Evolutionary conservation across 768 basidiomycete species (phyloP).

Genomic region (Termitomyces sp.): DNA sequence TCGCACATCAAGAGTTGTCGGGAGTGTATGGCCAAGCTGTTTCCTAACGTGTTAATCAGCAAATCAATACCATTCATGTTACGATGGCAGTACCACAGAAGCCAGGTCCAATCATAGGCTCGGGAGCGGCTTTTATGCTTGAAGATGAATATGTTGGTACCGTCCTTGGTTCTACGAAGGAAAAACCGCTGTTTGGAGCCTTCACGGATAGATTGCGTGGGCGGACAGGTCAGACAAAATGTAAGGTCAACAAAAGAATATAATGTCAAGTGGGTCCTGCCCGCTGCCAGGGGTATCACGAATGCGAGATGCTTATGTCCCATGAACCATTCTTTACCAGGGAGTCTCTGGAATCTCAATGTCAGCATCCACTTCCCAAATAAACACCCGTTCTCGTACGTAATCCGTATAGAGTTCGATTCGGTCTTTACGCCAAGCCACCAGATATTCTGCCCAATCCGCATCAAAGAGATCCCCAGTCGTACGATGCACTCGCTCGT

Average conservation of each 20-base stretch:
- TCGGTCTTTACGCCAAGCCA: constrained; percentile 72
- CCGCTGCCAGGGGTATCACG: constrained; percentile 63
- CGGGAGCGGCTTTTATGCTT: constrained; percentile 74
- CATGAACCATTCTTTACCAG: constrained; percentile 59
- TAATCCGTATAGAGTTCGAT: constrained; percentile 85
- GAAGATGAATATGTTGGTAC: constrained; percentile 84
- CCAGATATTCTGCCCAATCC: constrained; percentile 78
- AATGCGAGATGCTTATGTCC: constrained; percentile 78
- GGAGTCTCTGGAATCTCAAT: constrained; percentile 39
- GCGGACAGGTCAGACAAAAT: constrained; percentile 69
- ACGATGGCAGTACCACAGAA: constrained; percentile 52
- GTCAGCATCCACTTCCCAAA: constrained; percentile 6
- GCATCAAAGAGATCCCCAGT: constrained; percentile 56
- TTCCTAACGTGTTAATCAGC: constrained; percentile 39
- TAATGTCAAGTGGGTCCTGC: constrained; percentile 66
- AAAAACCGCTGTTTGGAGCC: constrained; percentile 38
- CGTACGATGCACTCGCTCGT: constrained; percentile 63
- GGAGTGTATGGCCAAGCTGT: constrained; percentile 66
- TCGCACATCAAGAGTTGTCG: constrained; percentile 60
- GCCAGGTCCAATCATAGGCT: constrained; percentile 88
- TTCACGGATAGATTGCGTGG: constrained; percentile 36
- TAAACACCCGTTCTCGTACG: constrained; percentile 36
- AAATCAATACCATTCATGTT: background rate
- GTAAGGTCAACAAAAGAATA: constrained; percentile 86
- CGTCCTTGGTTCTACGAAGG: constrained; percentile 48